Base-by-base conservation (phyloP, 73 alveolate species). In the Loxodes magnus region DNA sequence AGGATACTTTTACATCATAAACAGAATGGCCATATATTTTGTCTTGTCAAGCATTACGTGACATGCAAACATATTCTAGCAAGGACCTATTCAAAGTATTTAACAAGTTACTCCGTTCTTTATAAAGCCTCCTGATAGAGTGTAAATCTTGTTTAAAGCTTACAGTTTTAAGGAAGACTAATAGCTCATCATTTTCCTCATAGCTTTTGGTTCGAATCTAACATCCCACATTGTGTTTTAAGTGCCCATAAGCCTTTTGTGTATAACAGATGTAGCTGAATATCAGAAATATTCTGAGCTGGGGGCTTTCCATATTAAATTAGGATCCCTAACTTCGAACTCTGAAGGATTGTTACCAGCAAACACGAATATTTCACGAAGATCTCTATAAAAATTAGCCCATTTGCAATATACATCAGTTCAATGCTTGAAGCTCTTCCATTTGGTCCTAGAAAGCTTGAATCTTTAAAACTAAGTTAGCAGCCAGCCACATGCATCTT, bases 221-320 rank as follows among this genome's bases (percentile, higher is more conserved):
- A 46, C 27, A 5, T 7, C 27, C 34, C 59, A 46, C n/a, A 12
- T 19, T n/a, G 27, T 17, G 9, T 21, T 23, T 16, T 24, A n/a
- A 41, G n/a, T 12, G 60, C 27, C 26, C 17, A 25, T 19, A 46
- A 22, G 27, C 0, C 22, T 20, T 12, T 46, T 19, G 19, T 12
- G 7, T n/a, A n/a, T n/a, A n/a, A n/a, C n/a, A n/a, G n/a, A n/a
- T n/a, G n/a, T n/a, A n/a, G n/a, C n/a, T n/a, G n/a, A n/a, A n/a
- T n/a, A n/a, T n/a, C n/a, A n/a, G n/a, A n/a, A n/a, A n/a, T n/a
- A n/a, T n/a, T n/a, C n/a, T n/a, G n/a, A n/a, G n/a, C n/a, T n/a
- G n/a, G n/a, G n/a, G 15, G 53, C 51, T 46, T 46, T 46, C 59
- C 59, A 46, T 37, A 46, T 12, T n/a, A n/a, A 17, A 10, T 46